Conservation (phyloP, 768 basidiomycete genomes). For the Gloeopeniophorella convolvens region DNA sequence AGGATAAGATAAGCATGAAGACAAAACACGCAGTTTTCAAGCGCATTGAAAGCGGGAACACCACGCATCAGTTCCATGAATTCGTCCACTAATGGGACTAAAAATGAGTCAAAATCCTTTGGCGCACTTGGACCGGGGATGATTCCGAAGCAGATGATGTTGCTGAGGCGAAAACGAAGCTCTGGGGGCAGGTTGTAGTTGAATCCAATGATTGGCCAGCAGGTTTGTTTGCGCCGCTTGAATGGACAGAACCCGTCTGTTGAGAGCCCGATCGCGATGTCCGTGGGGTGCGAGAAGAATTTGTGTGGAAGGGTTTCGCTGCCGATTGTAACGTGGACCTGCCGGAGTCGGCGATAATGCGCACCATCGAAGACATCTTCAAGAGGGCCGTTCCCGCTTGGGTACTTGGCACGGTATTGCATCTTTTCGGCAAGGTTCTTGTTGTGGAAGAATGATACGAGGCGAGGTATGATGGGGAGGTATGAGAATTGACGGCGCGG, state of each 20-base stretch:
- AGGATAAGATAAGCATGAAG: conserved; percentile 29
- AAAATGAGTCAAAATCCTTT: conserved; percentile 34
- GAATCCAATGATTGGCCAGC: conserved; percentile 37
- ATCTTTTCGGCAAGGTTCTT: too few relatives aligned
- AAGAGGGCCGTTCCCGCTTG: too few relatives aligned
- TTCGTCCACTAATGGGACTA: conserved; percentile 33
- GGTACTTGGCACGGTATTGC: too few relatives aligned
- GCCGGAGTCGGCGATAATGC: too few relatives aligned
- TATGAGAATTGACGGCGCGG: too few relatives aligned
- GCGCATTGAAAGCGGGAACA: conserved; percentile 31
- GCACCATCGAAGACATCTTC: too few relatives aligned
- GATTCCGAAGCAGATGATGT: conserved; percentile 36
- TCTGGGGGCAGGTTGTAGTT: conserved; percentile 40
- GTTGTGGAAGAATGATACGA: too few relatives aligned
- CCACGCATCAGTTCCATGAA: conserved; percentile 31
- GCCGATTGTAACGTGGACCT: too few relatives aligned
- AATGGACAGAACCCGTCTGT: conserved; percentile 38
- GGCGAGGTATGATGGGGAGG: too few relatives aligned
- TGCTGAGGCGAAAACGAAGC: conserved; percentile 28
- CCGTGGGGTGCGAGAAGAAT: conserved; percentile 33
- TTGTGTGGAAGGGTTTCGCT: too few relatives aligned
- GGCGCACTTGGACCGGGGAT: conserved; percentile 43
- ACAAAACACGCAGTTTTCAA: conserved; percentile 21
- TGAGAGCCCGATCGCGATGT: conserved; percentile 37
- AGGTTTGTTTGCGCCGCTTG: conserved; percentile 27